These are phyloP conservation scores for Ophiostoma pallidulum DNA, from an alignment of 2,329 filamentous ascomycete species.

Conservation along the genomic window DNA sequence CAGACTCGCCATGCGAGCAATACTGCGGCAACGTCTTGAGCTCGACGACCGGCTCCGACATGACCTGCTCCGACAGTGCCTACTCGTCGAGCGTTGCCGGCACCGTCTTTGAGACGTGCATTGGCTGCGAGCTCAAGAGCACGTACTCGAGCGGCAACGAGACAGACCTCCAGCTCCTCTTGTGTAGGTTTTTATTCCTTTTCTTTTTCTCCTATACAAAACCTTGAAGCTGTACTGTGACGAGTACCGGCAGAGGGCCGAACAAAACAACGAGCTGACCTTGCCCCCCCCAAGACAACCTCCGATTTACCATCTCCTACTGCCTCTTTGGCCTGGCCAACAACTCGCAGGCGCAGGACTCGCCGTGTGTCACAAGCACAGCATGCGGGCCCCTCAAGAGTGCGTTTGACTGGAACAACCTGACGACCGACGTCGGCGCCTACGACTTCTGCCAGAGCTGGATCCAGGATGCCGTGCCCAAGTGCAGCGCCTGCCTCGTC, in stretches of 20 bases:
- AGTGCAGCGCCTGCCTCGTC: constrained; percentile 42
- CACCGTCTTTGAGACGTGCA: constrained; percentile 41
- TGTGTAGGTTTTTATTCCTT: constrained; percentile 37
- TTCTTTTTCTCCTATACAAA: background rate
- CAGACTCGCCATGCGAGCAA: constrained; percentile 39
- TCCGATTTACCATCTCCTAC: constrained; percentile 45
- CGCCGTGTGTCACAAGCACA: constrained; percentile 42
- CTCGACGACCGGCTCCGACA: constrained; percentile 35
- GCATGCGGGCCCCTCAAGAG: constrained; percentile 41
- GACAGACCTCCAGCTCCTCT: constrained; percentile 43
- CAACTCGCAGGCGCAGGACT: constrained; percentile 31
- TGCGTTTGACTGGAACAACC: constrained; percentile 39
- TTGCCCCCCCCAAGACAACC: constrained; percentile 37
- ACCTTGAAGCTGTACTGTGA: too few species aligned
- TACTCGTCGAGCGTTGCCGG: constrained; percentile 32
- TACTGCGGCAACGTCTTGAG: constrained; percentile 46
- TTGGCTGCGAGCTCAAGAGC: constrained; percentile 44
- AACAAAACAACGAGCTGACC: background rate
- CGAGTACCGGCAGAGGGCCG: too few species aligned
- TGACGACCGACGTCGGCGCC: constrained; percentile 33
- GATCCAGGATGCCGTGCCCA: constrained; percentile 29
- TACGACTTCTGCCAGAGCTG: constrained; percentile 48
- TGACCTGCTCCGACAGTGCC: constrained; percentile 36
- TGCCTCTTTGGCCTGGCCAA: constrained; percentile 45
- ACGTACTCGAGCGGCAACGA: constrained; percentile 28